Evolutionary conservation across 345 rosid genomes (phyloP).

Genomic region (Nephelium lappaceum): DNA sequence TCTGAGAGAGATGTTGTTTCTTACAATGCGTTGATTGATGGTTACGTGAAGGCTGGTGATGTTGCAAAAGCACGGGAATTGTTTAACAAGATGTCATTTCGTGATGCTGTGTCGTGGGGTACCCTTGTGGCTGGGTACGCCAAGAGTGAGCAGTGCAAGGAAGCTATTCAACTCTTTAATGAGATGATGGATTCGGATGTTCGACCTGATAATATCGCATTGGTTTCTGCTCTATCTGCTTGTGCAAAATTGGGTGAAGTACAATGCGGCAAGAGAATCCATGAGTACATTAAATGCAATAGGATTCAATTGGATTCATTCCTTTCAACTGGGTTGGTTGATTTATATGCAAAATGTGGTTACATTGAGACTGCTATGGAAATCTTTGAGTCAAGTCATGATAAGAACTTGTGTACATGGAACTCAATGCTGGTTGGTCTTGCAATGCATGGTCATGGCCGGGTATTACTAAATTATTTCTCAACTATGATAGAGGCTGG

Average conservation of each 20-base stretch:
- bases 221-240: conserved; percentile 83
- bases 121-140: conserved; percentile 68
- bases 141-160: conserved; percentile 35
- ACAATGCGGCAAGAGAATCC: conserved; percentile 57
- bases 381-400: conserved; percentile 46
- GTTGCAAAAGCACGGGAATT: conserved; percentile 46
- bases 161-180: conserved; percentile 53
- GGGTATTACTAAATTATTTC: conserved; percentile 47
- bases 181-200: conserved; percentile 46
- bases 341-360: conserved; percentile 72
- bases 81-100: conserved; percentile 58
- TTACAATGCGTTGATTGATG: conserved; percentile 61
- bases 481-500: conserved; percentile 51
- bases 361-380: conserved; percentile 46
- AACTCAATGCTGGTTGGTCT: conserved; percentile 76
- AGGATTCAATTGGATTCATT: conserved; percentile 50
- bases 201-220: conserved; percentile 53
- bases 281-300: conserved; percentile 38
- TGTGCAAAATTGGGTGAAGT: conserved; percentile 67
- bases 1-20: conserved; percentile 57
- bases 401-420: conserved; percentile 59
- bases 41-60: conserved; percentile 57
- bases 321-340: conserved; percentile 67
- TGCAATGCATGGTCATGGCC: conserved; percentile 65
- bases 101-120: conserved; percentile 74